Base-by-base conservation (phyloP, 129 eudicot species). In the Arctium lappa region DNA sequence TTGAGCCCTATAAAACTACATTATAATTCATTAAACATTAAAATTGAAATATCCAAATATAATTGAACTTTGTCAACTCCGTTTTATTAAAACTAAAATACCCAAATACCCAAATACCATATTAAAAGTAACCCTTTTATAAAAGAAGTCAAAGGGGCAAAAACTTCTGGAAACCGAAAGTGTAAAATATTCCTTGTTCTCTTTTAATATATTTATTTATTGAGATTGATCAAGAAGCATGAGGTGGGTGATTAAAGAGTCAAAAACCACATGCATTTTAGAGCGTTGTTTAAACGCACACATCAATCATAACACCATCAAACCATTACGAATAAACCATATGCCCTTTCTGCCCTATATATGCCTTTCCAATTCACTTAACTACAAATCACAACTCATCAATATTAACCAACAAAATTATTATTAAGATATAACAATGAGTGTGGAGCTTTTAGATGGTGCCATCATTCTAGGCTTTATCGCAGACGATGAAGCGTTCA, bases 401-500 rank as follows among this genome's bases (percentile, higher is more conserved):
- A 34, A 34, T 34, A 34, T 2, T 16, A 63, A 73, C 80, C 83
- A 79, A 79, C 84, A 32, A 33, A 63, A 33, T 33, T 33, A 1
- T 9, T 1, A 65, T 65, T 65, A 66, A 2, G 5, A 33, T 3
- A 3, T 12, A 0, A 79, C 81, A 30, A 89, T 89, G 93, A 87
- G 93, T 62, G 91, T 89, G 11, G 90, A 85, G 68, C 36, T 89
- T 18, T 29, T 89, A 79, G 93, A 89, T 36, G 83, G 93, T 73
- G 82, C 75, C 71, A 85, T 82, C 12, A 87, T 89, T 73, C 71
- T 85, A 8, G 79, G 78, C 74, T 90, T 90, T 60, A 60, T 90
- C 0, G 88, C 87, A 85, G 91, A 90, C 33, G 91, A 83, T 4
- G 89, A 87, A 42, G 89, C 91, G 10, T 87, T 90, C 81, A 87